Conservation (phyloP, 2,329 filamentous ascomycete species). For the Penicillium oxalicum region DNA sequence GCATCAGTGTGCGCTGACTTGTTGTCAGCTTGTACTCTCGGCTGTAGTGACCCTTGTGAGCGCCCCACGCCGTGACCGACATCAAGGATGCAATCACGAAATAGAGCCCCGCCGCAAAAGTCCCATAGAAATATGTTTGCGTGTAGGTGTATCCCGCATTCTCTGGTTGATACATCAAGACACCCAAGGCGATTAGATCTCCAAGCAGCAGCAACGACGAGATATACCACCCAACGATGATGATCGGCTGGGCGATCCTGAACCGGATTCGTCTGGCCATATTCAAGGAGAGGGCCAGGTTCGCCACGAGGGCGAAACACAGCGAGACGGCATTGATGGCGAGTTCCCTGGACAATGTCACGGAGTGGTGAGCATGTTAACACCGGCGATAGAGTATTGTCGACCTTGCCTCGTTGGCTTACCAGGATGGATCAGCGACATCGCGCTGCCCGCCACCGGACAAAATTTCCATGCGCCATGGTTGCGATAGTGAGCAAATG, state of each 20-base stretch:
- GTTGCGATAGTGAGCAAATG: constrained; percentile 50
- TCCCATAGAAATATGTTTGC: constrained; percentile 55
- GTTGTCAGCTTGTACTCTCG: constrained; percentile 52
- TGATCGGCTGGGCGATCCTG: constrained; percentile 53
- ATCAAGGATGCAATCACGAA: constrained; percentile 51
- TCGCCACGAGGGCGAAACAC: constrained; percentile 49
- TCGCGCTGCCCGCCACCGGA: constrained; percentile 42
- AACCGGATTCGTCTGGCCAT: constrained; percentile 54
- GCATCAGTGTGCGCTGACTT: constrained; percentile 50
- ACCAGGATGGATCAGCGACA: constrained; percentile 52
- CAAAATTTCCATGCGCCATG: constrained; percentile 49
- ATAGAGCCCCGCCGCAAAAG: constrained; percentile 53
- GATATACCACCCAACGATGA: constrained; percentile 54
- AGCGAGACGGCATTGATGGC: constrained; percentile 54
- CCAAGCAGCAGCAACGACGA: constrained; percentile 50
- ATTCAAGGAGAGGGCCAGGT: constrained; percentile 52
- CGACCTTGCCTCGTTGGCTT: constrained; percentile 7
- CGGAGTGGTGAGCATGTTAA: not conserved
- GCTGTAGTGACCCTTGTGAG: constrained; percentile 49
- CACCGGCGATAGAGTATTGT: not conserved
- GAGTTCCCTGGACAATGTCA: constrained; percentile 37
- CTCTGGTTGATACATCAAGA: constrained; percentile 35
- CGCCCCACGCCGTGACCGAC: constrained; percentile 52
- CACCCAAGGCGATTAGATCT: constrained; percentile 45
- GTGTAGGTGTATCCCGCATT: constrained; percentile 44